Conservation (phyloP, 768 basidiomycete species). For the Plicaturopsis crispa region DNA sequence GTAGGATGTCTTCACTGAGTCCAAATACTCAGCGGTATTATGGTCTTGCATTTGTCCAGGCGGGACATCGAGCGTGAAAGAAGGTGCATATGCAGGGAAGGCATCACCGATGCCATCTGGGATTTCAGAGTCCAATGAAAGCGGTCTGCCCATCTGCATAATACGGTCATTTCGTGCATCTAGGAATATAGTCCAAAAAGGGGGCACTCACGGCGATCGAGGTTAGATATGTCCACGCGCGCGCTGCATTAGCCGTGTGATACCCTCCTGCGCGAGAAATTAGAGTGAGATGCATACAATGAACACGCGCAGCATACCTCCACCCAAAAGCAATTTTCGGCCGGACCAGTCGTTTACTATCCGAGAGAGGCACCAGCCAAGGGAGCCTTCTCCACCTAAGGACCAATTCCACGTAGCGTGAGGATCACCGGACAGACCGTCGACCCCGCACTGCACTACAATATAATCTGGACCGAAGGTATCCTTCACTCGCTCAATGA, state of each 20-base stretch:
- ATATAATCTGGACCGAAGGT: constrained; percentile 71
- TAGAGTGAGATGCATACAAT: constrained; percentile 8
- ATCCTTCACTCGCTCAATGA: constrained; percentile 51
- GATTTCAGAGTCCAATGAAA: constrained; percentile 55
- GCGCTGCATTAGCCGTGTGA: constrained; percentile 71
- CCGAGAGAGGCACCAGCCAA: constrained; percentile 60
- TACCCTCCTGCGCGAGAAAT: constrained; percentile 61
- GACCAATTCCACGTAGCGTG: constrained; percentile 70
- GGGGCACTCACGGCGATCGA: constrained; percentile 55
- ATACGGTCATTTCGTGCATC: constrained; percentile 3
- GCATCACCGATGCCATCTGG: constrained; percentile 72
- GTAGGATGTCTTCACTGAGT: constrained; percentile 33
- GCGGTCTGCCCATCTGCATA: constrained; percentile 42
- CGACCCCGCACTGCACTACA: constrained; percentile 81
- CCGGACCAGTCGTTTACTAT: constrained; percentile 49
- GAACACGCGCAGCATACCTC: constrained; percentile 37
- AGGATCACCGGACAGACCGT: constrained; percentile 82
- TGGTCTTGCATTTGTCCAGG: constrained; percentile 67
- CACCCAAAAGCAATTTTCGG: constrained; percentile 67
- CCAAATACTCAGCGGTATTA: constrained; percentile 56
- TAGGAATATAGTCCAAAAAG: not conserved
- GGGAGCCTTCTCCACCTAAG: constrained; percentile 49
- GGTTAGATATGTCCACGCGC: constrained; percentile 83
- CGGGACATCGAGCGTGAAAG: constrained; percentile 73
- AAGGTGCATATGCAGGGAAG: constrained; percentile 71